Evolutionary conservation across 768 basidiomycete species (phyloP).

Genomic region (Guyanaporus albipodus): DNA sequence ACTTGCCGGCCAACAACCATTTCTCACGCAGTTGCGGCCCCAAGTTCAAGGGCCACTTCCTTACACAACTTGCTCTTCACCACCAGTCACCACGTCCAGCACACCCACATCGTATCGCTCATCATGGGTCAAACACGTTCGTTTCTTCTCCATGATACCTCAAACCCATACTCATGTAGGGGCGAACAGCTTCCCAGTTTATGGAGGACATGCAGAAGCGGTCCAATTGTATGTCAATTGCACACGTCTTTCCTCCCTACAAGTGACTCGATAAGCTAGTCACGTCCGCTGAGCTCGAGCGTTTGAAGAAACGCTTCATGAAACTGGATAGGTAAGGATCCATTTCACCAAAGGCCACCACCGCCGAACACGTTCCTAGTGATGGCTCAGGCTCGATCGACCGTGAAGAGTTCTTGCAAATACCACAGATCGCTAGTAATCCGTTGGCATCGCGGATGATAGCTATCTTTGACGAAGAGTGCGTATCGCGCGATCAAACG

Average conservation of each 20-base stretch:
- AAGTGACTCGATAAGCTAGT: slow-evolving; percentile 48
- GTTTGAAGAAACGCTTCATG: slow-evolving; percentile 99
- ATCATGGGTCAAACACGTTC: slow-evolving; percentile 83
- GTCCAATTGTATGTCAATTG: slow-evolving; percentile 81
- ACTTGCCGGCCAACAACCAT: background rate
- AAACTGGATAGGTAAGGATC: slow-evolving; percentile 83
- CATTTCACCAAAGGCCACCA: background rate
- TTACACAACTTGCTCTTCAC: background rate
- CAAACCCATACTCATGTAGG: slow-evolving; percentile 3
- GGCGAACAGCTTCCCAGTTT: slow-evolving; percentile 73
- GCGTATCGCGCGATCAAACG: slow-evolving; percentile 34
- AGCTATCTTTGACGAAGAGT: slow-evolving; percentile 99
- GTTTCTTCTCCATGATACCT: slow-evolving; percentile 24
- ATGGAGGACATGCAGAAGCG: slow-evolving; percentile 98
- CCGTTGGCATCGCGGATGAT: slow-evolving; percentile 97
- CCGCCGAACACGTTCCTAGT: slow-evolving; percentile 35
- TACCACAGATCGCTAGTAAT: slow-evolving; percentile 98
- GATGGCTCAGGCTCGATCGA: slow-evolving; percentile 98
- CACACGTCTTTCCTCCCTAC: background rate
- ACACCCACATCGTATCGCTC: slow-evolving; percentile 10
- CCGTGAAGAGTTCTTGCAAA: slow-evolving; percentile 97
- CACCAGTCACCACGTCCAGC: background rate
- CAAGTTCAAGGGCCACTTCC: too few species aligned
- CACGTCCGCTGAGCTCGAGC: slow-evolving; percentile 89
- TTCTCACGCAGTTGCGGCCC: slow-evolving; percentile 22